Evolutionary conservation across 1,284 basidiomycete species (phyloP), one percentile per base, ranked within the genome.

Genomic region (Dichomitus squalens): DNA sequence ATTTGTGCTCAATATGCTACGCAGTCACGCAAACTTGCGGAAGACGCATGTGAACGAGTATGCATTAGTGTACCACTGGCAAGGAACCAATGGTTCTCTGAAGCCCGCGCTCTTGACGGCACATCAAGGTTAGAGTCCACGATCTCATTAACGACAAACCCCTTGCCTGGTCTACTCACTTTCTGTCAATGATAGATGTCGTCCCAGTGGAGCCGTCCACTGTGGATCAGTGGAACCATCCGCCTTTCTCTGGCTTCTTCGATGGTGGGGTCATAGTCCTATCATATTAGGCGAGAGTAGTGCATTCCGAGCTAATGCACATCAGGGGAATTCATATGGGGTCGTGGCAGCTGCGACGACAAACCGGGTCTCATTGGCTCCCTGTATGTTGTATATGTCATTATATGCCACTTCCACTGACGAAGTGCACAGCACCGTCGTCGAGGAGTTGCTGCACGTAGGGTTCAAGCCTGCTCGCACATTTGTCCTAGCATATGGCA

Each of bases 51-150:
- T 91, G 55, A 85, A 87, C 65, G 80, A 81, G 0, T 85, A 86
- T 61, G 89, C 84, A 0, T 72, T 91, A 9, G 75, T 91, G 1
- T 90, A 81, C 64, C 81, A 84, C 35, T 88, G 86, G 82, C 69
- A 76, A 40, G 90, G 90, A 18, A 76, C 76, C 0, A 76, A 87
- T 59, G 49, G 70, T 1, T 66, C 72, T 5, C 74, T 88, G 54
- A 87, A 89, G 67, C 90, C 89, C 0, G 68, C 88, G 2, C 74
- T 91, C 34, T 70, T 92, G 41, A 80, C 83, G 20, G 86, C 79
- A 0, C 88, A 91, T 64, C 85, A 89, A 75, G 87, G 86, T 79
- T 47, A 59, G 67, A 5, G 11, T 31, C 29, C 5, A 43, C 9
- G 21, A 3, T 23, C 4, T 12, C 12, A 11, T 21, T 44, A 9